These are phyloP conservation scores for Botrytis porri DNA, from an alignment of 2,329 filamentous ascomycete genomes.

Conservation along the genomic window DNA sequence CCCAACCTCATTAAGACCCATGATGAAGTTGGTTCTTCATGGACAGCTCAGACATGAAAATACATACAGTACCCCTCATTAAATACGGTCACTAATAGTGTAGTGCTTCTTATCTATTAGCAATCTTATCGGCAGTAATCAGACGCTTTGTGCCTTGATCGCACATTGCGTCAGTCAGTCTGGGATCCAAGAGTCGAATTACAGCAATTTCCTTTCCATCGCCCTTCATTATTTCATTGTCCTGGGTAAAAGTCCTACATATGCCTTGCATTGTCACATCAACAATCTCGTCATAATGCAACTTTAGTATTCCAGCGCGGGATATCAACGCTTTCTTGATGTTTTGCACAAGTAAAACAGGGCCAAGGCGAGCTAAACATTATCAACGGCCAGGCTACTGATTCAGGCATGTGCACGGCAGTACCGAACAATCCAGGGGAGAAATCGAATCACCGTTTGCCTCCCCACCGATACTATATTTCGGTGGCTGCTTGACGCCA, in stretches of 20 bases:
- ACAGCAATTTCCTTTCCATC: conserved; percentile 1
- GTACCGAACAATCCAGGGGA: conserved; percentile 15
- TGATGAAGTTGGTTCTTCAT: conserved; percentile 10
- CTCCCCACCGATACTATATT: conserved; percentile 22
- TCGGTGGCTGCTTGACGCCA: conserved; percentile 28
- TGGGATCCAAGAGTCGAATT: background rate
- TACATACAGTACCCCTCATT: conserved; percentile 17
- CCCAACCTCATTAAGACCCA: conserved; percentile 6
- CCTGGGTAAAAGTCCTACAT: background rate
- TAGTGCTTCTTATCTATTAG: conserved; percentile 15
- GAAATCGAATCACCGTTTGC: conserved; percentile 14
- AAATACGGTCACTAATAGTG: conserved; percentile 7
- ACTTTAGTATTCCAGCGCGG: background rate
- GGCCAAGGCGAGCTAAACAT: conserved; percentile 15
- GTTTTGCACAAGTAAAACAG: background rate
- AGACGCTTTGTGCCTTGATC: conserved; percentile 20
- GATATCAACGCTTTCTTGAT: background rate
- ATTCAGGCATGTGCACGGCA: conserved; percentile 14
- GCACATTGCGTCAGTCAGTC: conserved; percentile 17
- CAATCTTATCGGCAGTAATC: conserved; percentile 14
- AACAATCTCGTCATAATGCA: conserved; percentile 1
- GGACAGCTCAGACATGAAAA: conserved; percentile 19
- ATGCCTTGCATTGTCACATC: background rate
- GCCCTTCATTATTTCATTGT: background rate
- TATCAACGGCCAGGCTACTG: background rate